Evolutionary conservation across 202 grass and related monocot species (phyloP).

Genomic region (Carex arenaria): DNA sequence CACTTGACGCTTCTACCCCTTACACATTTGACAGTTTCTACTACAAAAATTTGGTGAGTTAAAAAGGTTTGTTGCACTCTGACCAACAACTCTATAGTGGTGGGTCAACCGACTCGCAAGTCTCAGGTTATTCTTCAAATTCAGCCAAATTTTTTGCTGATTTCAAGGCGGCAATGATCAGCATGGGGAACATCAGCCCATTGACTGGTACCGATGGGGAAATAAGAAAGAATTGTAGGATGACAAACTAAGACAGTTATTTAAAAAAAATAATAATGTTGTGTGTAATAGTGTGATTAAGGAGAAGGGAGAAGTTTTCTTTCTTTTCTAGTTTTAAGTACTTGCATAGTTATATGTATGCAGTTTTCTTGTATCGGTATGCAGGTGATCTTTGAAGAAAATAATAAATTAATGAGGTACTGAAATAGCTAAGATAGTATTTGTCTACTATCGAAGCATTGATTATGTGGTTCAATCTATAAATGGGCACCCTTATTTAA

Average conservation of each 20-base stretch:
- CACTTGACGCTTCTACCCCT: conserved; percentile 57
- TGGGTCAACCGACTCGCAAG: conserved; percentile 51
- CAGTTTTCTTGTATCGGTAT: not conserved
- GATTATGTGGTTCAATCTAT: not conserved
- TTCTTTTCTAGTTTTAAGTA: not conserved
- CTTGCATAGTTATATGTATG: not conserved
- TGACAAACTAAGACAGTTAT: conserved; percentile 37
- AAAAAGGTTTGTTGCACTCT: conserved; percentile 79
- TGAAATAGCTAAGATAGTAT: not conserved
- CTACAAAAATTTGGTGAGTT: conserved; percentile 56
- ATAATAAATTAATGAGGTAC: not conserved
- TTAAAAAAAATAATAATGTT: not conserved
- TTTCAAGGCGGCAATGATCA: conserved; percentile 64
- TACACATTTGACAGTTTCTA: conserved; percentile 85
- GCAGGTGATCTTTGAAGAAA: not conserved
- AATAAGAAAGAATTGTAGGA: conserved; percentile 58
- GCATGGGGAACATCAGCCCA: conserved; percentile 65
- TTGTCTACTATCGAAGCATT: not conserved
- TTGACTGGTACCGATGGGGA: conserved; percentile 51
- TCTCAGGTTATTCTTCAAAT: conserved; percentile 39
- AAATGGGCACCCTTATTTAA: not conserved
- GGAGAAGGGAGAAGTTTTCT: not conserved
- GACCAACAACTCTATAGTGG: conserved; percentile 74
- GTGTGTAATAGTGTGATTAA: not conserved
- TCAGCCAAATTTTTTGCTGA: conserved; percentile 50